A percentile compares a stretch with the other conserved stretches of the same genome.
Evolutionary conservation across 164 flowering plant species (phyloP).

Genomic region (Pachysandra terminalis): DNA sequence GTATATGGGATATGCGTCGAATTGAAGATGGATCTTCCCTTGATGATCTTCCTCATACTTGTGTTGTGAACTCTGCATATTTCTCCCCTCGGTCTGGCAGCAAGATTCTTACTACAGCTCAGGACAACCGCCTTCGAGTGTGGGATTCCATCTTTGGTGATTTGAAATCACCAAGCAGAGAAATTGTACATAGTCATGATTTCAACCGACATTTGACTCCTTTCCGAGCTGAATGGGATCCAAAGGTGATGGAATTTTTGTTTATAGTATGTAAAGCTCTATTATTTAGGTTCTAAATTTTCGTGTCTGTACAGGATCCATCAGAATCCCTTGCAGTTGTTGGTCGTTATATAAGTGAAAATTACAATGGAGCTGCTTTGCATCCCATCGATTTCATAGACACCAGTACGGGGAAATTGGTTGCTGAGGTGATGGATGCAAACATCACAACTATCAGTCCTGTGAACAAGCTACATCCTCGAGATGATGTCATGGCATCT

Average conservation of each 20-base stretch:
- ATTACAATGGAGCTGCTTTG: conserved; percentile 78
- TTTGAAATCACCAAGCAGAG: conserved; percentile 82
- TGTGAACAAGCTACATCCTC: conserved; percentile 83
- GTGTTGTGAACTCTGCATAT: conserved; percentile 92
- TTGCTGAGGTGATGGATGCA: conserved; percentile 90
- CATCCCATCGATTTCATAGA: conserved; percentile 97
- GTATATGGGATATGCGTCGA: conserved; percentile 84
- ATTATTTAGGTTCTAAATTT: too few relatives aligned
- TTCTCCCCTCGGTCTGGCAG: conserved; percentile 77
- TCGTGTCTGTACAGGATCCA: conserved; percentile 51
- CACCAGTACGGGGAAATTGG: conserved; percentile 70
- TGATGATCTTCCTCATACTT: conserved; percentile 48
- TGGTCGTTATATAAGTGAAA: conserved; percentile 62
- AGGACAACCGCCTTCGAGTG: conserved; percentile 79
- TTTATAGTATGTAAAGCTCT: neutral
- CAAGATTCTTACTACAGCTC: conserved; percentile 84
- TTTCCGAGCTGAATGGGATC: conserved; percentile 97
- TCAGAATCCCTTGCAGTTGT: conserved; percentile 79
- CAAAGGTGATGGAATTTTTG: conserved; percentile 52
- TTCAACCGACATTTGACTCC: conserved; percentile 86
- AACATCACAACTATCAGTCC: conserved; percentile 87
- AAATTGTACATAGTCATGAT: conserved; percentile 92
- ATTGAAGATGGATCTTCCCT: conserved; percentile 65
- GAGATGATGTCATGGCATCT: conserved; percentile 80
- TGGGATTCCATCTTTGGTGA: conserved; percentile 88